Evolutionary conservation across 352 stramenopile species (phyloP).

Genomic region (Phytophthora hibernalis): DNA sequence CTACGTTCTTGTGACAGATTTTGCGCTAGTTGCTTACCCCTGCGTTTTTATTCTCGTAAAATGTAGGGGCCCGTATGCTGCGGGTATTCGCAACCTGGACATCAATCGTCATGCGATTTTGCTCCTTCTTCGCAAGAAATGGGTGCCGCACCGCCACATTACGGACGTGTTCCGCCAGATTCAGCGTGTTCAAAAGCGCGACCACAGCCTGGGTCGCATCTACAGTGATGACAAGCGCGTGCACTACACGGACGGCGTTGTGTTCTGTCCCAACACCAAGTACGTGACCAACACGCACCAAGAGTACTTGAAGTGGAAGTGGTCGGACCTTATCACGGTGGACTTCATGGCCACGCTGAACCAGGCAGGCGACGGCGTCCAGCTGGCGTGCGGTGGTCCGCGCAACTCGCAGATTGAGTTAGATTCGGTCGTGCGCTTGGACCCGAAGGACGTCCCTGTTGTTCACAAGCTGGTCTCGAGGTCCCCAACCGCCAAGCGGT

Average conservation of each 20-base stretch:
- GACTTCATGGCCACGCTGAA: slow-evolving; percentile 80
- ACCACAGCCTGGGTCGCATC: slow-evolving; percentile 78
- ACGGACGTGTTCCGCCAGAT: slow-evolving; percentile 86
- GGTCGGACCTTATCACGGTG: slow-evolving; percentile 90
- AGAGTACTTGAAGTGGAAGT: slow-evolving; percentile 94
- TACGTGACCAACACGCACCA: slow-evolving; percentile 88
- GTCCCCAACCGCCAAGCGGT: slow-evolving; percentile 69
- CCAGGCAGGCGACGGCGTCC: slow-evolving; percentile 59
- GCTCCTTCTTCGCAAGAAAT: slow-evolving; percentile 85
- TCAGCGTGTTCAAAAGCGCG: slow-evolving; percentile 78
- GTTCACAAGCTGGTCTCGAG: slow-evolving; percentile 75
- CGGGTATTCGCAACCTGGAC: slow-evolving; percentile 65
- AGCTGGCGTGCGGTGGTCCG: slow-evolving; percentile 76
- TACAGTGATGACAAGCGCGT: slow-evolving; percentile 86
- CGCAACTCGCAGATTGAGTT: slow-evolving; percentile 84
- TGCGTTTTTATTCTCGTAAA: slow-evolving; percentile 6
- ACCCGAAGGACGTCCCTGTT: slow-evolving; percentile 74
- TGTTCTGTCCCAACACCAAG: slow-evolving; percentile 90
- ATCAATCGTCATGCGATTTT: slow-evolving; percentile 77
- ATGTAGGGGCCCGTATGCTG: slow-evolving; percentile 71
- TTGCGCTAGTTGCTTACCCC: not conserved
- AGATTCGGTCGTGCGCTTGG: slow-evolving; percentile 82
- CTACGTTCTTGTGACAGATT: slow-evolving; percentile 2
- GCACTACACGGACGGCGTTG: slow-evolving; percentile 91
- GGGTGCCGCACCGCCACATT: slow-evolving; percentile 83